These are phyloP conservation scores for Cucumis sativus DNA, from an alignment of 306 rosid species.

Conservation along the genomic window DNA sequence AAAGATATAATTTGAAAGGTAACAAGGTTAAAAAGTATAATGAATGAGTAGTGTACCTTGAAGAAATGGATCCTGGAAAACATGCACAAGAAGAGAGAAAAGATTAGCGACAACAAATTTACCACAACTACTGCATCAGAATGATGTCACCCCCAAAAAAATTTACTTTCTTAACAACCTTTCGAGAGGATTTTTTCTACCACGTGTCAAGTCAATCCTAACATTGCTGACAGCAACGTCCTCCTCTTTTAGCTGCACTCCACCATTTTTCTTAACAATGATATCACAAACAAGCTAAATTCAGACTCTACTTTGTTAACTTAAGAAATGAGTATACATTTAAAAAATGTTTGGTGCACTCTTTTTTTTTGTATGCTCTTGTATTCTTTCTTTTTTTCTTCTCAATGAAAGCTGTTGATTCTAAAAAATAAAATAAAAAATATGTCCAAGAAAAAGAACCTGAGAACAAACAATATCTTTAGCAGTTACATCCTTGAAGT, in stretches of 20 bases:
- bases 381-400: too few species aligned
- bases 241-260: constrained; percentile 59
- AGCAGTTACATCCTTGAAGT: constrained; percentile 73
- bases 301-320: neutral
- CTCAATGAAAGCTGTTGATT: too few species aligned
- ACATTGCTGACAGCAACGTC: constrained; percentile 69
- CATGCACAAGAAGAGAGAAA: constrained; percentile 29
- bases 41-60: constrained; percentile 41
- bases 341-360: too few species aligned
- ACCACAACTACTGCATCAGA: neutral
- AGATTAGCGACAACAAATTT: neutral
- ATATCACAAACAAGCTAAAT: neutral
- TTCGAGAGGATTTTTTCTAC: constrained; percentile 76
- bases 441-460: constrained; percentile 20
- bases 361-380: too few species aligned
- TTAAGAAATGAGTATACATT: too few species aligned
- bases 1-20: neutral
- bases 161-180: constrained; percentile 34
- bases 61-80: constrained; percentile 69
- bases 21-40: neutral
- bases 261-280: constrained; percentile 58
- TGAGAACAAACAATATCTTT: constrained; percentile 91
- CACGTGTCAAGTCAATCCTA: constrained; percentile 91
- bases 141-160: neutral
- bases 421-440: too few species aligned